Evolutionary conservation across 768 basidiomycete species (phyloP).

Genomic region (Hemileccinum impolitum): DNA sequence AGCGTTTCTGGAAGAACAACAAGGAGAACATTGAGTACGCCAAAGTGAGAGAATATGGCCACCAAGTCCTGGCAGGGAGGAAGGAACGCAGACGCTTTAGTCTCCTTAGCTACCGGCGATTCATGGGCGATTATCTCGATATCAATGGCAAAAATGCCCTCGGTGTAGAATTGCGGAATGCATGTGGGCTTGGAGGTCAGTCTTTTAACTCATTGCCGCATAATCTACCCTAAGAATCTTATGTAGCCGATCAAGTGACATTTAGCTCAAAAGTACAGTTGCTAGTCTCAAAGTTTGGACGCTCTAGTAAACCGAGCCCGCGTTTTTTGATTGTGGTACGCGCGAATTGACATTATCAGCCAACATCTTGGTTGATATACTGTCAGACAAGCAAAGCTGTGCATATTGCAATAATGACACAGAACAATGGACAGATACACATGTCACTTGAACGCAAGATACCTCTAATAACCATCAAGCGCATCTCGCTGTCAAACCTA

Average conservation of each 20-base stretch:
- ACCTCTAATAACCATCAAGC: constrained; percentile 81
- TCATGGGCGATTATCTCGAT: constrained; percentile 95
- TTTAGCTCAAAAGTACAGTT: constrained; percentile 84
- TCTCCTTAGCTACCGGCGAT: constrained; percentile 89
- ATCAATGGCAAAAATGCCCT: constrained; percentile 77
- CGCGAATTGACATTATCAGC: constrained; percentile 8
- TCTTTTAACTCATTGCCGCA: constrained; percentile 2
- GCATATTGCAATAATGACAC: constrained; percentile 63
- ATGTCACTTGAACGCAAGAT: constrained; percentile 83
- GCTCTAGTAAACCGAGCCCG: constrained; percentile 90
- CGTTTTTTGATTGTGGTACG: constrained; percentile 87
- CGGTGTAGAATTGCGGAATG: constrained; percentile 69
- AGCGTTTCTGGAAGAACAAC: constrained; percentile 98
- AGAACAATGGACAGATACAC: constrained; percentile 57
- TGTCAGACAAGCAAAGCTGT: constrained; percentile 61
- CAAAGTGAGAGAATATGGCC: constrained; percentile 90
- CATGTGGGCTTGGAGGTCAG: constrained; percentile 74
- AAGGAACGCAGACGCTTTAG: constrained; percentile 95
- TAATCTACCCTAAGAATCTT: constrained; percentile 1
- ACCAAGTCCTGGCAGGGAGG: constrained; percentile 83
- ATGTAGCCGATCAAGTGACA: constrained; percentile 65
- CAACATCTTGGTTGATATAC: neutral
- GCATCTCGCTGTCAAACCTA: constrained; percentile 81
- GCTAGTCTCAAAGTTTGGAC: constrained; percentile 77
- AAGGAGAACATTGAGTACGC: constrained; percentile 90